A percentile compares a stretch with the other conserved stretches of the same genome.
phyloP scores from a whole-genome alignment of 106 monocot genomes.

The Triglochin maritima region DNA sequence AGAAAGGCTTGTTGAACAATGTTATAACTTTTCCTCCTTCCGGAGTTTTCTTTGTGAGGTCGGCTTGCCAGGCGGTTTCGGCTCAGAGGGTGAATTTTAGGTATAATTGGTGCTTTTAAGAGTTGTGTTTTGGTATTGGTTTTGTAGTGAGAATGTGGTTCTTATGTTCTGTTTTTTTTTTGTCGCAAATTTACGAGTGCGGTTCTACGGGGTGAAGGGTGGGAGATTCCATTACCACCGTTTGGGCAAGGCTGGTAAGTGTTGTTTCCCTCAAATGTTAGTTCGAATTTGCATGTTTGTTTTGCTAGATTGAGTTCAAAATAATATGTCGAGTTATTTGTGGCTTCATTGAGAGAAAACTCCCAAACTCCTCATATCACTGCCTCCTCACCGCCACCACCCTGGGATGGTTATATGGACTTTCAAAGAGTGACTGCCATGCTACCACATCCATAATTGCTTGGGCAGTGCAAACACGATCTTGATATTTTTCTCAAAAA shows the following conservation, averaged over 20 bases:
- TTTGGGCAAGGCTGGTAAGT: slow-evolving; percentile 95
- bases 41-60: slow-evolving; percentile 84
- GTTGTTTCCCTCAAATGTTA: not conserved
- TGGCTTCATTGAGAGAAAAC: not conserved
- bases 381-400: too few relatives aligned
- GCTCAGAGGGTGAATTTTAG: slow-evolving; percentile 82
- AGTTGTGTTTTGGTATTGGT: not conserved
- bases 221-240: slow-evolving; percentile 92
- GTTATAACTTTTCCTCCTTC: slow-evolving; percentile 91
- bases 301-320: not conserved
- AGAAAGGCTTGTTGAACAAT: slow-evolving; percentile 53
- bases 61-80: slow-evolving; percentile 38
- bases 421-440: not conserved
- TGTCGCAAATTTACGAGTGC: slow-evolving; percentile 75
- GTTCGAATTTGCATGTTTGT: not conserved
- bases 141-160: not conserved
- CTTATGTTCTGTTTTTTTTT: not conserved
- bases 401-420: too few relatives aligned
- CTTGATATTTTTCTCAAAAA: too few relatives aligned
- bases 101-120: slow-evolving; percentile 8
- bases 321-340: not conserved
- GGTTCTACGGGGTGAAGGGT: slow-evolving; percentile 55
- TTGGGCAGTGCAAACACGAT: too few relatives aligned
- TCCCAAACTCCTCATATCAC: not conserved
- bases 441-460: not conserved